Evolutionary conservation across 495 filamentous ascomycete species (phyloP).

Genomic region (Penicillium silybi): DNA sequence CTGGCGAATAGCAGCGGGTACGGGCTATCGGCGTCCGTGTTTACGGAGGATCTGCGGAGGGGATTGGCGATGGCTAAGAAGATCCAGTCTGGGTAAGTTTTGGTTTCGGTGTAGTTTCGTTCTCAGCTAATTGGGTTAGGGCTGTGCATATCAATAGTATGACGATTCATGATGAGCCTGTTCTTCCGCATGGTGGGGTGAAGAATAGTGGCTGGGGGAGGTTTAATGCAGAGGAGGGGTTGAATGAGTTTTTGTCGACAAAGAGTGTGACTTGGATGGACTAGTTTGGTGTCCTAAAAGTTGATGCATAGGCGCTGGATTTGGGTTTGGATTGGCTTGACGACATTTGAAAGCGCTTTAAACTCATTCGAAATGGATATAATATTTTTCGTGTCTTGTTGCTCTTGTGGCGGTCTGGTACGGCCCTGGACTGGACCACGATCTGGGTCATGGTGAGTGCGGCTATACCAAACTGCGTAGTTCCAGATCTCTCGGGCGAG

Average conservation of each 20-base stretch:
- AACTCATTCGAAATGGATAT: not conserved
- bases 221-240: constrained; percentile 51
- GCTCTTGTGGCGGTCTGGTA: not conserved
- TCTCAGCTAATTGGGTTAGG: constrained; percentile 16
- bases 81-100: constrained; percentile 44
- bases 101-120: not conserved
- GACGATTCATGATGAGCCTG: constrained; percentile 80
- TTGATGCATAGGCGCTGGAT: not conserved
- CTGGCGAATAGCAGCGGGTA: constrained; percentile 47
- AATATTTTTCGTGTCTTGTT: not conserved
- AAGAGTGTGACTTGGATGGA: constrained; percentile 79
- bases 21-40: constrained; percentile 45
- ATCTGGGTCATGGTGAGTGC: too few species aligned
- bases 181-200: constrained; percentile 75
- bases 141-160: constrained; percentile 87
- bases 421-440: too few species aligned
- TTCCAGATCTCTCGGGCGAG: not conserved
- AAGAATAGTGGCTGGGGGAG: constrained; percentile 81
- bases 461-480: too few species aligned
- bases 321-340: not conserved
- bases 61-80: constrained; percentile 41
- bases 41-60: constrained; percentile 42
- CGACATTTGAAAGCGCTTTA: not conserved
- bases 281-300: not conserved
- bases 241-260: constrained; percentile 72